These are phyloP conservation scores for Codiaeum variegatum DNA, from an alignment of 441 rosid species.

Conservation along the genomic window DNA sequence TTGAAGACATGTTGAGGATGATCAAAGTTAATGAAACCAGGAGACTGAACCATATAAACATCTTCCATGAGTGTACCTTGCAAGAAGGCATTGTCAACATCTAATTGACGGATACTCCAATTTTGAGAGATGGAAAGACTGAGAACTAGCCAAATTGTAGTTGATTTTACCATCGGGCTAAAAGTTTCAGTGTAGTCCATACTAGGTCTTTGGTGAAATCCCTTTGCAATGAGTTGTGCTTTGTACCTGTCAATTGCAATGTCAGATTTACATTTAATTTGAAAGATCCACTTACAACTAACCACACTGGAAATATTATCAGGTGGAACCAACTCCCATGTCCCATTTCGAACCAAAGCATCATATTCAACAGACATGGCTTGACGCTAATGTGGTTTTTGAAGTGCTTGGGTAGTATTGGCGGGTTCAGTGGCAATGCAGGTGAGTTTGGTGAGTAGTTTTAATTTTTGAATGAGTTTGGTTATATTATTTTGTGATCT, in stretches of 20 bases:
- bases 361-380: no score
- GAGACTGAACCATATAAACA: not conserved
- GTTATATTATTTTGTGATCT: no score
- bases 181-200: not conserved
- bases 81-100: not conserved
- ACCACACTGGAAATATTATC: no score
- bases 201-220: not conserved
- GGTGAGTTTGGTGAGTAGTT: no score
- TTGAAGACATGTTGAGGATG: not conserved
- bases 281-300: no score
- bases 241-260: no score
- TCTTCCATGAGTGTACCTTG: not conserved
- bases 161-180: not conserved
- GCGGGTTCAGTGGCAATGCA: not conserved
- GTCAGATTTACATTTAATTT: no score
- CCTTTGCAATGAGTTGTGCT: no score
- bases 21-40: not conserved
- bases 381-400: conserved; percentile 6
- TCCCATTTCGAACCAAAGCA: not conserved
- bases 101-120: no score
- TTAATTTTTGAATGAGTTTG: no score
- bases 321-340: conserved; percentile 5
- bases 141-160: not conserved
- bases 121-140: no score
- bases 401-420: not conserved